Evolutionary conservation across 805 yeast genomes (phyloP), one percentile per base, ranked within the genome.

Genomic region (Candida montana): DNA sequence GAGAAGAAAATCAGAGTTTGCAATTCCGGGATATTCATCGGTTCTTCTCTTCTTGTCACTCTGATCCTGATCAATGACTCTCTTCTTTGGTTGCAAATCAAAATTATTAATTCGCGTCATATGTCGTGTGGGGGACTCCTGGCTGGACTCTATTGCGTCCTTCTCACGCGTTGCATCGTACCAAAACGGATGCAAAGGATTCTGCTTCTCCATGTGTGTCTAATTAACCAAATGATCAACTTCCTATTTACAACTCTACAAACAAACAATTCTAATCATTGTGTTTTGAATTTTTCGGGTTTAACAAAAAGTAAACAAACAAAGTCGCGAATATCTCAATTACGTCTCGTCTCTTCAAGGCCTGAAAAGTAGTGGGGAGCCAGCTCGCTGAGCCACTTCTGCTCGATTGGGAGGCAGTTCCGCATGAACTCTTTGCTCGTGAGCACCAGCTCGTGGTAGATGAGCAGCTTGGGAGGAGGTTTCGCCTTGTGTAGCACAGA

Each of bases 361-460:
- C 15, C 20, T 10, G 21, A 41, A 40, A 54, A 57, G 31, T 44
- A 57, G 31, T 81, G 87, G 2, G 89, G 84, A 0, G 95, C 96
- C 47, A 79, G 74, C 49, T 84, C 90, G 1, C 59, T 59, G 13
- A 90, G 61, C 93, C 95, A 85, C 36, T 66, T 66, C 24, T 83
- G 90, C 31, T 81, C 78, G 3, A 84, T 68, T 0, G 88, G 77
- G 61, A 85, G 75, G 54, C 89, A 80, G 50, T 82, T 82, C 44
- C 90, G 72, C 88, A 93, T 86, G 61, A 79, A 91, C 64, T 90
- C 97, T 58, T 82, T 86, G 20, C 88, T 75, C 0, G 99, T 91
- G 36, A 84, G 62, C 37, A 91, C 83, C 52, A 91, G 65, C 46
- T 91, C 95, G 54, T 89, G 88, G 58, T 87, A 93, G 13, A 91